A percentile compares a stretch with the other conserved stretches of the same genome.
Conservation (phyloP, 2,329 filamentous ascomycete genomes). For the Colletotrichum tabaci region DNA sequence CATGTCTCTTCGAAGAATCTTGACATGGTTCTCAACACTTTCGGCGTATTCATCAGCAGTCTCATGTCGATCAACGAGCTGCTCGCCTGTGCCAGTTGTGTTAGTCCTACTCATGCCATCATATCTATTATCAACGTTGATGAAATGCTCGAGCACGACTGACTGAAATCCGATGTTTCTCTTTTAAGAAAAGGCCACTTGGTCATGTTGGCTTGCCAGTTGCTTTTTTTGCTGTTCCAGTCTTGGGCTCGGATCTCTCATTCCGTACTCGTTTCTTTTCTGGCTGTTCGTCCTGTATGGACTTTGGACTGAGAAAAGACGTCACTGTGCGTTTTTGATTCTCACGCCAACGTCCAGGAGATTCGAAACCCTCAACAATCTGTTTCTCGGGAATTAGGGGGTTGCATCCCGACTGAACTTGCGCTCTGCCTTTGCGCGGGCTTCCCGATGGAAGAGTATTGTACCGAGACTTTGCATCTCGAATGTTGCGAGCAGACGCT, state of each 20-base stretch:
- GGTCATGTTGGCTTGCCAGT: too few relatives aligned
- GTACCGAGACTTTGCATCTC: neutral
- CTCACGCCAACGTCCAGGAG: neutral
- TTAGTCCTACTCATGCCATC: neutral
- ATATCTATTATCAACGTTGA: conserved; percentile 2
- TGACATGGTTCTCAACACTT: conserved; percentile 7
- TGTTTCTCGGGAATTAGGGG: conserved; percentile 5
- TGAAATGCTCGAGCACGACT: conserved; percentile 2
- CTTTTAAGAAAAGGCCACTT: neutral
- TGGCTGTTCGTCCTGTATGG: neutral
- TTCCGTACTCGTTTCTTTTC: conserved; percentile 16
- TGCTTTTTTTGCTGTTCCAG: neutral
- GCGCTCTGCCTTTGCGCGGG: conserved; percentile 12
- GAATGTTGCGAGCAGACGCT: neutral
- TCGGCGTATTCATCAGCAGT: neutral
- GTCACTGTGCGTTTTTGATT: conserved; percentile 10
- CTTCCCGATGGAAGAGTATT: neutral
- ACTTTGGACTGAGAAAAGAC: conserved; percentile 5
- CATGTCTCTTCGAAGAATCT: conserved; percentile 3
- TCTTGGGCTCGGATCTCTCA: neutral
- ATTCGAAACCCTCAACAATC: neutral
- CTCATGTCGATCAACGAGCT: neutral
- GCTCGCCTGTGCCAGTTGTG: neutral
- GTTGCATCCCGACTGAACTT: neutral
- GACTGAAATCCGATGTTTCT: neutral